Conservation (phyloP, 179 eudicot species). For the Silene noctiflora region DNA sequence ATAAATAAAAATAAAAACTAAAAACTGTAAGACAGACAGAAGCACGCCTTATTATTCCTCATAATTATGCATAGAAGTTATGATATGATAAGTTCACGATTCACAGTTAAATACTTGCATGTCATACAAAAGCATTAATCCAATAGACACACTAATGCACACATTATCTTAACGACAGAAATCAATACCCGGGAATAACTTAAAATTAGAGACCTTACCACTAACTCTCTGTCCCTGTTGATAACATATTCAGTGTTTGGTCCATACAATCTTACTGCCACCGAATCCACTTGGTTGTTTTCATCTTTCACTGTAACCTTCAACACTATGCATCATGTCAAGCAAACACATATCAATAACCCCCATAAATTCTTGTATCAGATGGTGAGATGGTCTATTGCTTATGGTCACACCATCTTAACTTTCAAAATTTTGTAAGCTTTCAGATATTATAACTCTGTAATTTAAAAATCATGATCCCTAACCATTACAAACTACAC, state of each 20-base stretch:
- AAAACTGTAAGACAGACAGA: not conserved
- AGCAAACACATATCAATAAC: conserved; percentile 1
- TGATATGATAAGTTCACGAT: not conserved
- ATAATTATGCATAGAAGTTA: not conserved
- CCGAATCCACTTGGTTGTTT: conserved; percentile 37
- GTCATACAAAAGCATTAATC: not conserved
- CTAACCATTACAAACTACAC: not conserved
- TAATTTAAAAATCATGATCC: not conserved
- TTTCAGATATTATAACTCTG: not conserved
- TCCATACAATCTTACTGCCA: conserved; percentile 82
- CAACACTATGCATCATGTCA: conserved; percentile 58
- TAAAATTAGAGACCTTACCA: conserved; percentile 41
- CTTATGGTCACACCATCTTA: not conserved
- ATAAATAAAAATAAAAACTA: no score
- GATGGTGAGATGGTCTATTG: not conserved
- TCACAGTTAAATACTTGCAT: not conserved
- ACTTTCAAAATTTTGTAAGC: not conserved
- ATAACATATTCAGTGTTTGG: conserved; percentile 94
- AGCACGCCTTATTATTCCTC: not conserved
- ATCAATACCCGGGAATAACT: not conserved
- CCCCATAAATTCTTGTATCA: not conserved
- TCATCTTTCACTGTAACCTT: conserved; percentile 77
- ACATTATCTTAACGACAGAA: not conserved
- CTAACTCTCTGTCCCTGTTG: conserved; percentile 75
- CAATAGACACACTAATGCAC: not conserved